These are phyloP conservation scores for Mucor irregularis DNA, from an alignment of 371 early-diverging fungal species.

Conservation along the genomic window DNA sequence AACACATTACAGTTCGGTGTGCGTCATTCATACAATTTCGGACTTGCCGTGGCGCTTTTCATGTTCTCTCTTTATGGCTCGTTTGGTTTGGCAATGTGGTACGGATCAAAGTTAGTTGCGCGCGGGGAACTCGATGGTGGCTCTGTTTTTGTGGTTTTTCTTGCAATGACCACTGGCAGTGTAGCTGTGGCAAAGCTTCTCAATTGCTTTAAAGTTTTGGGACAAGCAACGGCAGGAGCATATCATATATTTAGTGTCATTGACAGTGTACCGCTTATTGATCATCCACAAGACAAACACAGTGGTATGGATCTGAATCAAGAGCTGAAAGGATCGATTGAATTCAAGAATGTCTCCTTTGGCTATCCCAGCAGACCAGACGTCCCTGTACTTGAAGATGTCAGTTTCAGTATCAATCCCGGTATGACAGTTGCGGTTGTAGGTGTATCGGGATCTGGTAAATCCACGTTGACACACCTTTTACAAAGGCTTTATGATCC, in stretches of 20 bases:
- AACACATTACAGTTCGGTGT: slow-evolving; percentile 56
- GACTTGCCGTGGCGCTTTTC: slow-evolving; percentile 58
- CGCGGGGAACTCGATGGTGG: slow-evolving; percentile 45
- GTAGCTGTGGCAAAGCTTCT: slow-evolving; percentile 40
- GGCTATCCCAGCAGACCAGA: slow-evolving; percentile 63
- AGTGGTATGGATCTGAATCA: slow-evolving; percentile 30
- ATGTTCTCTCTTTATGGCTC: slow-evolving; percentile 62
- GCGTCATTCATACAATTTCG: slow-evolving; percentile 50
- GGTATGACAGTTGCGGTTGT: slow-evolving; percentile 67
- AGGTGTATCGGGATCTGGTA: slow-evolving; percentile 67
- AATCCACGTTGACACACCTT: slow-evolving; percentile 66
- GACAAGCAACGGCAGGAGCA: slow-evolving; percentile 64
- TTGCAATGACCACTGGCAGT: slow-evolving; percentile 67
- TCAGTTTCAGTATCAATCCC: slow-evolving; percentile 60
- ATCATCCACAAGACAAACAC: slow-evolving; percentile 45
- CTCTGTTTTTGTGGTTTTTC: slow-evolving; percentile 64
- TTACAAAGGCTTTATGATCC: slow-evolving; percentile 71
- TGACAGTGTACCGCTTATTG: slow-evolving; percentile 70
- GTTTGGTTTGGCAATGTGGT: slow-evolving; percentile 79
- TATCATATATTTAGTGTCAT: slow-evolving; percentile 72
- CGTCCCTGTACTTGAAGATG: slow-evolving; percentile 49
- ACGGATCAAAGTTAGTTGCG: slow-evolving; percentile 60
- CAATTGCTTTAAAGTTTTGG: slow-evolving; percentile 58
- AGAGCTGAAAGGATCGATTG: slow-evolving; percentile 49
- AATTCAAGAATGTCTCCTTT: slow-evolving; percentile 68